Evolutionary conservation across 2,329 filamentous ascomycete species (phyloP).

Genomic region (Calonectria honghensis): DNA sequence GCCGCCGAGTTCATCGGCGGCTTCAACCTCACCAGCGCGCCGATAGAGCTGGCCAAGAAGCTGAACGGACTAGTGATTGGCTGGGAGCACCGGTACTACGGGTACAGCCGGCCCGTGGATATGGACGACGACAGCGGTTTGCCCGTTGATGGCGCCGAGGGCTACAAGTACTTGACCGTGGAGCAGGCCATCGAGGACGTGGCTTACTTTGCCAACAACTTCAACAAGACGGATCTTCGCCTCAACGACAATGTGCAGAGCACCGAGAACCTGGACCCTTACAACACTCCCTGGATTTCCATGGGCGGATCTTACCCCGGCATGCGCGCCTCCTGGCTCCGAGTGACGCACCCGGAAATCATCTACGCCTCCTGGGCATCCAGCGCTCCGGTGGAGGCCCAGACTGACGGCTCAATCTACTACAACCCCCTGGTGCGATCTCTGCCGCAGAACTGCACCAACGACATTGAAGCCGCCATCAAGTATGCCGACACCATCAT

Average conservation of each 20-base stretch:
- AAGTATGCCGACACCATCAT: conserved; percentile 64
- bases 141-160: conserved; percentile 30
- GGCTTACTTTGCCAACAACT: conserved; percentile 56
- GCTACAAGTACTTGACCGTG: conserved; percentile 52
- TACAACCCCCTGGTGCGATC: conserved; percentile 67
- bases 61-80: conserved; percentile 49
- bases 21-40: conserved; percentile 32
- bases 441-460: conserved; percentile 69
- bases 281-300: conserved; percentile 71
- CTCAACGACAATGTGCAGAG: conserved; percentile 62
- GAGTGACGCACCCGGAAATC: conserved; percentile 66
- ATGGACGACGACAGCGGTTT: conserved; percentile 42
- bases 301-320: conserved; percentile 71
- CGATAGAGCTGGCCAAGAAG: conserved; percentile 48
- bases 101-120: conserved; percentile 48
- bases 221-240: conserved; percentile 59
- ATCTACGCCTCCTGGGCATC: conserved; percentile 71
- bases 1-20: conserved; percentile 42
- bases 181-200: conserved; percentile 56
- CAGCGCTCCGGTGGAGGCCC: conserved; percentile 68
- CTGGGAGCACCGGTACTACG: conserved; percentile 55
- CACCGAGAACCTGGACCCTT: conserved; percentile 56
- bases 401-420: conserved; percentile 68
- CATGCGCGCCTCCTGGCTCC: conserved; percentile 69
- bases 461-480: conserved; percentile 66